Evolutionary conservation across 805 yeast species (phyloP).

Genomic region (Candida odintsovae): DNA sequence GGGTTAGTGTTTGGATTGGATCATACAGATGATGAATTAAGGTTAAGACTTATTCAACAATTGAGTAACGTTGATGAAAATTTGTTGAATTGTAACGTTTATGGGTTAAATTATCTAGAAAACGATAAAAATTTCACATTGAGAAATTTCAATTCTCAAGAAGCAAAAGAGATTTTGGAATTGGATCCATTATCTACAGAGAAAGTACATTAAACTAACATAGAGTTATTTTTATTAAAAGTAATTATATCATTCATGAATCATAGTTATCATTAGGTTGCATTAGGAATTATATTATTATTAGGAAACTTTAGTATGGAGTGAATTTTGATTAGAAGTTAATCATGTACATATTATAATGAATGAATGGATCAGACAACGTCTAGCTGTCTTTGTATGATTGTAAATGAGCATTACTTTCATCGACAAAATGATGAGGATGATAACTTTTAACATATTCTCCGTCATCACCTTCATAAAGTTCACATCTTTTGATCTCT

Average conservation of each 20-base stretch:
- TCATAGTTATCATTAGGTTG: not conserved
- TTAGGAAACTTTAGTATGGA: not conserved
- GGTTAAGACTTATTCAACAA: constrained; percentile 35
- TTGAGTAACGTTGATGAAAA: constrained; percentile 22
- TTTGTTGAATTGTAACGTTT: constrained; percentile 23
- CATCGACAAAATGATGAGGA: not conserved
- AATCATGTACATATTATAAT: too few relatives aligned
- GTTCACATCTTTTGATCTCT: constrained; percentile 34
- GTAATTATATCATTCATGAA: not conserved
- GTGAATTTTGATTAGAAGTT: too few relatives aligned
- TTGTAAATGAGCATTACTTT: not conserved
- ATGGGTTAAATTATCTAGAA: constrained; percentile 24
- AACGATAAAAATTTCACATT: constrained; percentile 4
- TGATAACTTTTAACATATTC: not conserved
- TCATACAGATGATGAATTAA: constrained; percentile 29
- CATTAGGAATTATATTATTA: not conserved
- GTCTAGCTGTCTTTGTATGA: not conserved
- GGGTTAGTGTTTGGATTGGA: constrained; percentile 38
- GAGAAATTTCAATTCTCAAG: constrained; percentile 2
- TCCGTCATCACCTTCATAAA: not conserved
- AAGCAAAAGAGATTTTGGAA: not conserved
- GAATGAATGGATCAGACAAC: not conserved
- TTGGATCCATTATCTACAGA: not conserved
- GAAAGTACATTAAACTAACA: too few relatives aligned
- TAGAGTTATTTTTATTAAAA: too few relatives aligned